A percentile compares a stretch with the other conserved stretches of the same genome.
Evolutionary conservation across 2,329 filamentous ascomycete genomes (phyloP).

Genomic region (Botrytis hyacinthi): DNA sequence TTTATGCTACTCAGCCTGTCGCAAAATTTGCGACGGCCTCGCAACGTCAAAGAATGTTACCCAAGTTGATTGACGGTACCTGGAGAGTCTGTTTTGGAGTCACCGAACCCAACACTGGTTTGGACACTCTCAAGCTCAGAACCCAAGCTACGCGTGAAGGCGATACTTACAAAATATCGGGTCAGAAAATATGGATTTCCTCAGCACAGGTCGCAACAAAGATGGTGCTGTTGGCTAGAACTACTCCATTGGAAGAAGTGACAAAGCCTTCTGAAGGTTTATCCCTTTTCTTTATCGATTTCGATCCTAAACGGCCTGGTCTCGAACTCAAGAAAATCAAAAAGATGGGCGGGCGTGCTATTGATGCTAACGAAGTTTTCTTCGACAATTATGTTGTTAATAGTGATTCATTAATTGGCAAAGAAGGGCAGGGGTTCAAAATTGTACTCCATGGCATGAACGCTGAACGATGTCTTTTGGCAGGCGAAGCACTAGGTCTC

Average conservation of each 20-base stretch:
- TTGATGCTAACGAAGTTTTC: conserved; percentile 86
- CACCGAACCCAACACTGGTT: conserved; percentile 77
- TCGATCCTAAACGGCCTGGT: conserved; percentile 58
- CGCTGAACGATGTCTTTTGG: conserved; percentile 71
- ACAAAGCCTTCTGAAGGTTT: conserved; percentile 71
- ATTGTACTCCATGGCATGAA: conserved; percentile 80
- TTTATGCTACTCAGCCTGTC: conserved; percentile 74
- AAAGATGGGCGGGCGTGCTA: conserved; percentile 81
- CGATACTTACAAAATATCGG: conserved; percentile 63
- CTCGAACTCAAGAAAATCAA: conserved; percentile 63
- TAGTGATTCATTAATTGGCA: conserved; percentile 62
- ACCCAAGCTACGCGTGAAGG: conserved; percentile 63
- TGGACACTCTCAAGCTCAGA: conserved; percentile 71
- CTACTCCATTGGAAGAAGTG: conserved; percentile 65
- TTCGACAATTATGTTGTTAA: conserved; percentile 76
- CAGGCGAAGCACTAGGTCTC: conserved; percentile 75
- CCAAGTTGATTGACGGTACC: conserved; percentile 68
- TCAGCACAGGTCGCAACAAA: conserved; percentile 78
- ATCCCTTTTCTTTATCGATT: conserved; percentile 76
- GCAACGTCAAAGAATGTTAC: conserved; percentile 63
- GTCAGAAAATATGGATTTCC: conserved; percentile 89
- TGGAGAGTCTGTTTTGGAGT: conserved; percentile 78
- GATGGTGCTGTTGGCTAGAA: conserved; percentile 81
- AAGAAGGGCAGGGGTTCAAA: conserved; percentile 74
- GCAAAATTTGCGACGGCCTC: conserved; percentile 67